Evolutionary conservation across 2,329 filamentous ascomycete genomes (phyloP).

Genomic region (Graphium sp.): DNA sequence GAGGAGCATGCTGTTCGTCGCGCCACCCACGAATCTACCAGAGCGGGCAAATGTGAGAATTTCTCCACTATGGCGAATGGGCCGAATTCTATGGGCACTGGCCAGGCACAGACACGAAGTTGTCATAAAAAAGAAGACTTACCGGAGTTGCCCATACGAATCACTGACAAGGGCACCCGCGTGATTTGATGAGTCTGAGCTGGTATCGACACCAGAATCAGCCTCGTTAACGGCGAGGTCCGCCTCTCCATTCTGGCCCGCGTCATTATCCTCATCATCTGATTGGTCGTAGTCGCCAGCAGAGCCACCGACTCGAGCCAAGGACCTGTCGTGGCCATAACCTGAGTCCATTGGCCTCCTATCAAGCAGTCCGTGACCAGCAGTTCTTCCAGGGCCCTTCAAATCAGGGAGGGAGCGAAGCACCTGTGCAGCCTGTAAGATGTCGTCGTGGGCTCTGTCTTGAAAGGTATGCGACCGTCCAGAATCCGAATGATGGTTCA

Average conservation of each 20-base stretch:
- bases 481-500: background rate
- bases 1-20: slow-evolving; percentile 11
- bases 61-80: no score
- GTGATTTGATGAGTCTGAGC: background rate
- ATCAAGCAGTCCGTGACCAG: background rate
- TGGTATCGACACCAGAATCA: slow-evolving; percentile 1
- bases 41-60: background rate
- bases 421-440: slow-evolving; percentile 6
- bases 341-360: background rate
- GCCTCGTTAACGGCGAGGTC: slow-evolving; percentile 1
- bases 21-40: slow-evolving; percentile 11
- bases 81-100: no score
- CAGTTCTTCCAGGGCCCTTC: background rate
- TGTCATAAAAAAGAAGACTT: background rate
- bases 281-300: background rate
- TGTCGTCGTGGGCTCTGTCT: slow-evolving; percentile 3
- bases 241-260: slow-evolving; percentile 1
- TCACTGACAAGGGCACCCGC: slow-evolving; percentile 10
- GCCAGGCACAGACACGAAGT: no score
- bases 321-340: background rate
- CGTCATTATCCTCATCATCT: background rate
- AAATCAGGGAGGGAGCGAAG: slow-evolving; percentile 5
- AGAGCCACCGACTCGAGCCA: background rate
- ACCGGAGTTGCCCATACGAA: slow-evolving; percentile 11
- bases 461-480: background rate